Evolutionary conservation across 2,329 filamentous ascomycete genomes (phyloP).

Genomic region (Scortechinia acanthostroma): DNA sequence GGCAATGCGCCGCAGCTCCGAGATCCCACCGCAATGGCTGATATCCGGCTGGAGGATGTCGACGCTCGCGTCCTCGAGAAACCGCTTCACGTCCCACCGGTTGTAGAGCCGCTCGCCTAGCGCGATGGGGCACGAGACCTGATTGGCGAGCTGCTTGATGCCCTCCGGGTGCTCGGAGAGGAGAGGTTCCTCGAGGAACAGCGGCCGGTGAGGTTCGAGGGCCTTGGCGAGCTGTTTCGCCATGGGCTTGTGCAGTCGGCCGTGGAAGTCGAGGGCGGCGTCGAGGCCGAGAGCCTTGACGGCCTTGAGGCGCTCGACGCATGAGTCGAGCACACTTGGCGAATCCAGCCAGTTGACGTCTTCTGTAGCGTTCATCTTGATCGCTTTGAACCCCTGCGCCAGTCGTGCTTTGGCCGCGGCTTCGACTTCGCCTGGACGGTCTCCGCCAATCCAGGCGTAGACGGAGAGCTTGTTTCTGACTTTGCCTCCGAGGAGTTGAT

Average conservation of each 20-base stretch:
- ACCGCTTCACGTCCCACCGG: conserved; percentile 68
- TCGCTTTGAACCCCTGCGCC: conserved; percentile 54
- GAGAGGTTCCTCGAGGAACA: conserved; percentile 74
- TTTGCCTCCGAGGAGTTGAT: conserved; percentile 70
- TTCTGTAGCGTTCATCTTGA: conserved; percentile 78
- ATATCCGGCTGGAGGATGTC: conserved; percentile 72
- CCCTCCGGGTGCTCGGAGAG: conserved; percentile 62
- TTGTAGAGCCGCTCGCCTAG: conserved; percentile 67
- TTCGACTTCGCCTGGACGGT: conserved; percentile 62
- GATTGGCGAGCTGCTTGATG: conserved; percentile 49
- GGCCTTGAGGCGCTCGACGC: conserved; percentile 58
- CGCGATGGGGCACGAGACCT: conserved; percentile 59
- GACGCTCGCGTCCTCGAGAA: conserved; percentile 60
- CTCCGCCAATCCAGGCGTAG: conserved; percentile 74
- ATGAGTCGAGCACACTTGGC: conserved; percentile 51
- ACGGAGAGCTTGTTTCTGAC: conserved; percentile 65
- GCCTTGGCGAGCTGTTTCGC: conserved; percentile 66
- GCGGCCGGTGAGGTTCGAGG: conserved; percentile 58
- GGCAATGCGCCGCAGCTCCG: conserved; percentile 63
- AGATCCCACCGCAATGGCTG: conserved; percentile 66
- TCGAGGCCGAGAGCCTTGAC: conserved; percentile 68
- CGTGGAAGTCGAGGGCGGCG: conserved; percentile 72
- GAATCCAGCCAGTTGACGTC: conserved; percentile 73
- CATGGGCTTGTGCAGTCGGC: conserved; percentile 73
- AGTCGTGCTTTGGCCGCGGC: conserved; percentile 47